A percentile compares a stretch with the other conserved stretches of the same genome.
phyloP scores from a whole-genome alignment of 805 yeast genomes.

The Kluyveromyces siamensis region DNA sequence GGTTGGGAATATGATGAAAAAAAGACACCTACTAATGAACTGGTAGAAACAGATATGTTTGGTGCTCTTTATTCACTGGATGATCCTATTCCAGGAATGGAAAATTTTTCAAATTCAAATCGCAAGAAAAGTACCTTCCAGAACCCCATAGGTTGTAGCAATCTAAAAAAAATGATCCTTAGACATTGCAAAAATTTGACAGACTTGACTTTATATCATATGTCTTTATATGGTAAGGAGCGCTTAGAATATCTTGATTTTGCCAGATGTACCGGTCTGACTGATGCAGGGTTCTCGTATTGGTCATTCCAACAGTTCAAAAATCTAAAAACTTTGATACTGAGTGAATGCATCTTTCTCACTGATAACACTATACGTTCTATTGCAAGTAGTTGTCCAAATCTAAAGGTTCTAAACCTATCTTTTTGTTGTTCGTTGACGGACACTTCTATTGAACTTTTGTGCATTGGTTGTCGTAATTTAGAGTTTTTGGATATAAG shows the following conservation, averaged over 20 bases:
- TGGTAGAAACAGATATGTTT: not conserved
- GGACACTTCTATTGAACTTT: constrained; percentile 57
- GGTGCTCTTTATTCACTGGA: constrained; percentile 7
- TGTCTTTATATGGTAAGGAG: constrained; percentile 49
- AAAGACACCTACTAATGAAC: not conserved
- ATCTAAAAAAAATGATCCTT: constrained; percentile 43
- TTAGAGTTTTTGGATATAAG: constrained; percentile 48
- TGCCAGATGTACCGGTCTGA: constrained; percentile 69
- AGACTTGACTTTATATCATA: constrained; percentile 55
- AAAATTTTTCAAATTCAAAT: constrained; percentile 13
- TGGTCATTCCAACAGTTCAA: constrained; percentile 56
- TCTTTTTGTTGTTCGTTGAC: constrained; percentile 71
- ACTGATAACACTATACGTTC: constrained; percentile 57
- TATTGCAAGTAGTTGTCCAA: constrained; percentile 52
- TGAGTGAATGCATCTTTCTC: constrained; percentile 67
- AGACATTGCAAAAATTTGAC: constrained; percentile 74
- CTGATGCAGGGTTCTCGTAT: constrained; percentile 61
- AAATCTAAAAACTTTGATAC: constrained; percentile 39
- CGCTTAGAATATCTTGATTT: constrained; percentile 49
- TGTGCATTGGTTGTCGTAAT: constrained; percentile 56
- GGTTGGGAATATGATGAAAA: constrained; percentile 36
- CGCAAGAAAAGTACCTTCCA: not conserved
- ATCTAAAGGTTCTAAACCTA: constrained; percentile 47
- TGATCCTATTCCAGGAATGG: constrained; percentile 26
- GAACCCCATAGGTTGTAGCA: constrained; percentile 45